A percentile compares a stretch with the other conserved stretches of the same genome.
Evolutionary conservation across 805 yeast genomes (phyloP).

Genomic region (Wickerhamomyces kurtzmanii): DNA sequence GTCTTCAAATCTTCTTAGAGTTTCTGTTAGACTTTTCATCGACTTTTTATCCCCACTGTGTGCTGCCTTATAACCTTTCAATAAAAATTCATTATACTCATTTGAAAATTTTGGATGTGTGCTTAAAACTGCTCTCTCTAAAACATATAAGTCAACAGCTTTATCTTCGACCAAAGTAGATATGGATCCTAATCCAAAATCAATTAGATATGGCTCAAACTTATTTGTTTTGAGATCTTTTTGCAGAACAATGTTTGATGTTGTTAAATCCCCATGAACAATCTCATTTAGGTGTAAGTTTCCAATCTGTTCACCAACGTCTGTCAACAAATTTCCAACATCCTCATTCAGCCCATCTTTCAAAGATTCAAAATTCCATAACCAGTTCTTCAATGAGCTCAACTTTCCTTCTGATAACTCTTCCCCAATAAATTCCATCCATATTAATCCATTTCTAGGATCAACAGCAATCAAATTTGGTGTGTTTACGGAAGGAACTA

Average conservation of each 20-base stretch:
- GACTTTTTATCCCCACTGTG: constrained; percentile 16
- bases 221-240: constrained; percentile 7
- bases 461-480: constrained; percentile 77
- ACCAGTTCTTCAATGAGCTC: constrained; percentile 62
- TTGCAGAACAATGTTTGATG: constrained; percentile 69
- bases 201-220: constrained; percentile 59
- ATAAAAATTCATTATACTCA: constrained; percentile 55
- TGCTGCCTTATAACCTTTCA: constrained; percentile 53
- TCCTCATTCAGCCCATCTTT: constrained; percentile 20
- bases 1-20: constrained; percentile 59
- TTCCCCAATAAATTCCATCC: constrained; percentile 79
- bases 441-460: constrained; percentile 65
- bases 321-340: constrained; percentile 33
- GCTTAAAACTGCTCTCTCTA: constrained; percentile 84
- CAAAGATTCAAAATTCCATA: constrained; percentile 46
- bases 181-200: constrained; percentile 82
- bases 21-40: constrained; percentile 36
- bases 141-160: constrained; percentile 93
- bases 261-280: constrained; percentile 91
- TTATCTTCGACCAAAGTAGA: constrained; percentile 78
- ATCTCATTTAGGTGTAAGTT: constrained; percentile 65
- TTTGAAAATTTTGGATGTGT: constrained; percentile 77
- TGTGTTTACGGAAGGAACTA: constrained; percentile 42
- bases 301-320: constrained; percentile 63
- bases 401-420: constrained; percentile 36